A percentile compares a stretch with the other conserved stretches of the same genome.
These are phyloP conservation scores for Protomyces lactucae-debilis DNA, from an alignment of 1,139 yeast genomes.

Conservation along the genomic window DNA sequence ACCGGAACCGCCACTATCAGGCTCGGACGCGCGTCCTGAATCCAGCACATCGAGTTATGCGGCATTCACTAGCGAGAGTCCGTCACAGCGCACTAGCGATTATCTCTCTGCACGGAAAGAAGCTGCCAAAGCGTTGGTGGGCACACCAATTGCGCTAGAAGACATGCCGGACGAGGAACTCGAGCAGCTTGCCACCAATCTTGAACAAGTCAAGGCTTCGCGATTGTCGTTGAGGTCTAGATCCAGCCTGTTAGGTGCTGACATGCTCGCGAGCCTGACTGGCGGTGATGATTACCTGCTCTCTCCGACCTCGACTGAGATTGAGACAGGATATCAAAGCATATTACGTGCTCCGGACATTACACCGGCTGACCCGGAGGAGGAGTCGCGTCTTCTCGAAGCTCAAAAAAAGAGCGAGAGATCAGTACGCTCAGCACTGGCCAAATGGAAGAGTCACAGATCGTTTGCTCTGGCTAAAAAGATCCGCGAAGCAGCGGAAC, in stretches of 20 bases:
- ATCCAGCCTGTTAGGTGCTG: not conserved
- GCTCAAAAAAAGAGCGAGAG: not conserved
- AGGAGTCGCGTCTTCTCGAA: not conserved
- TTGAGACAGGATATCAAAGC: too few species aligned
- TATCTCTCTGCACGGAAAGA: constrained; percentile 33
- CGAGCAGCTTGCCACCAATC: constrained; percentile 32
- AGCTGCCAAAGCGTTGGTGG: constrained; percentile 29
- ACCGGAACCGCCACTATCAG: not conserved
- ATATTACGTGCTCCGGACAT: not conserved
- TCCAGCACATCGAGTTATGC: constrained; percentile 10
- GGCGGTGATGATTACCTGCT: not conserved
- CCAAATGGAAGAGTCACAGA: not conserved
- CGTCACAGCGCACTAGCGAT: constrained; percentile 26
- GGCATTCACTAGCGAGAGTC: constrained; percentile 2
- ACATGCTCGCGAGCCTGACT: not conserved
- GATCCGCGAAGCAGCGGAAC: not conserved
- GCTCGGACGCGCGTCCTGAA: not conserved
- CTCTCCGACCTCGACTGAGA: not conserved
- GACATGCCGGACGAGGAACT: constrained; percentile 33
- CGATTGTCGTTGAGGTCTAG: constrained; percentile 25
- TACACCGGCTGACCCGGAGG: not conserved
- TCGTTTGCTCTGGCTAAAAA: constrained; percentile 18
- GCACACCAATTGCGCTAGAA: constrained; percentile 28
- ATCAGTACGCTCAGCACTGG: not conserved
- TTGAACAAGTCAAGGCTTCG: constrained; percentile 30